Percentiles rank a stretch among this genome's conserved stretches.
Evolutionary conservation across 441 rosid genomes (phyloP).

Genomic region (Theobroma grandiflorum): DNA sequence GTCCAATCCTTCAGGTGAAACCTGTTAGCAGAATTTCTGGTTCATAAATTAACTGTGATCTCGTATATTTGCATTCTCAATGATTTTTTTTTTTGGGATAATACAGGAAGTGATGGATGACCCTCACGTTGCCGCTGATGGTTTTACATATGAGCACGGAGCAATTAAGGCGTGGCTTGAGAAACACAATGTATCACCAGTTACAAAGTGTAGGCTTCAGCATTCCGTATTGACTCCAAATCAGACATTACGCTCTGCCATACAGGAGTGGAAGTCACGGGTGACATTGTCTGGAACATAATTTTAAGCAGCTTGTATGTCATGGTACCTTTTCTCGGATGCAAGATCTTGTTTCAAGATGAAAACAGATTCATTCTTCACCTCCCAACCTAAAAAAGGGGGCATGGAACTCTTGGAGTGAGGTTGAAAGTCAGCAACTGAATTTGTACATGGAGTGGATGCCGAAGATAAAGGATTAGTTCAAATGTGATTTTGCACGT

Average conservation of each 20-base stretch:
- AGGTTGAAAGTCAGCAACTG: background rate
- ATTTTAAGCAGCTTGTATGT: background rate
- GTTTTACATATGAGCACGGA: slow-evolving; percentile 82
- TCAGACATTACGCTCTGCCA: slow-evolving; percentile 70
- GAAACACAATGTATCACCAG: slow-evolving; percentile 77
- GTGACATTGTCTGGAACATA: slow-evolving; percentile 30
- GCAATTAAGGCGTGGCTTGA: slow-evolving; percentile 82
- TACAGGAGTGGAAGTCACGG: slow-evolving; percentile 82
- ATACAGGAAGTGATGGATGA: slow-evolving; percentile 88
- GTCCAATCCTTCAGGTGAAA: slow-evolving; percentile 83
- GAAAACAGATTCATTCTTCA: background rate
- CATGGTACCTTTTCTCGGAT: background rate
- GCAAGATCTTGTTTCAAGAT: background rate
- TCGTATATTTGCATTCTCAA: background rate
- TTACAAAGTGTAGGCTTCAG: slow-evolving; percentile 64
- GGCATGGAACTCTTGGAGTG: background rate
- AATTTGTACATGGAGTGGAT: background rate
- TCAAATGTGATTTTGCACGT: background rate
- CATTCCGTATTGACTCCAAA: slow-evolving; percentile 61
- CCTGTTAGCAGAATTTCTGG: background rate
- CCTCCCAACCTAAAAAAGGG: background rate
- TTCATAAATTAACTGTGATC: background rate
- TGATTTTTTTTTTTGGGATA: slow-evolving; percentile 11
- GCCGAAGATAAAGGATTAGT: background rate
- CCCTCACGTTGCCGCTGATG: slow-evolving; percentile 86